Evolutionary conservation across 2,329 filamentous ascomycete species (phyloP), one percentile per base, ranked within the genome.

Genomic region (Phyllosticta capitalensis): DNA sequence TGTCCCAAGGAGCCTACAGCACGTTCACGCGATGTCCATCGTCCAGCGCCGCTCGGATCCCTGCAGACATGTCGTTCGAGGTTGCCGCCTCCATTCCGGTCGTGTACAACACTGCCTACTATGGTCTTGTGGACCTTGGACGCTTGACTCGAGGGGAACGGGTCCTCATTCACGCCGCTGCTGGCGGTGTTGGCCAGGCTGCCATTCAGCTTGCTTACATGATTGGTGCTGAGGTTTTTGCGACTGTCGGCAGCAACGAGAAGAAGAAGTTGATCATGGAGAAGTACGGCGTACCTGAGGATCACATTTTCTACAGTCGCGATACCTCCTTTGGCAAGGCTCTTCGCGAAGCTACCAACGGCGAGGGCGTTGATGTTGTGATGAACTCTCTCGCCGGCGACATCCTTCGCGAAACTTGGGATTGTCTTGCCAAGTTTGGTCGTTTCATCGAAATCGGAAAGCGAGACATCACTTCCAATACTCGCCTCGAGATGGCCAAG

Each of bases 291-390:
- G 65, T 75, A n/a, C 62, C 65, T 1, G 64, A 64, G 9, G 64
- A 68, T 24, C 67, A 69, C 55, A 72, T 74, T 56, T 71, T 74
- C 61, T 63, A 61, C 61, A 67, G 62, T 53, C 61, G 69, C 21
- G 65, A 71, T 48, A 58, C 61, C 0, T 63, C 62, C 9, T 75
- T 75, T 55, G 65, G 56, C 1, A 57, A 59, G 3, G 68, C 58
- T 5, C 59, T 74, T 4, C 53, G 61, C 51, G 51, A 61, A 6
- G 53, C 61, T 22, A 74, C 72, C 0, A 58, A 63, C 0, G 64
- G 62, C 9, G 50, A 63, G 7, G 72, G 72, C 17, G 70, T 74
- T 2, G 70, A 74, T 59, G 67, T 74, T 3, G 65, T 73, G 6
- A 60, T 74, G 51, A 74, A 74, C 60, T 66, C 65, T 4, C 59